These are phyloP conservation scores for Triangularia verruculosa DNA, from an alignment of 2,329 filamentous ascomycete genomes.

Conservation along the genomic window DNA sequence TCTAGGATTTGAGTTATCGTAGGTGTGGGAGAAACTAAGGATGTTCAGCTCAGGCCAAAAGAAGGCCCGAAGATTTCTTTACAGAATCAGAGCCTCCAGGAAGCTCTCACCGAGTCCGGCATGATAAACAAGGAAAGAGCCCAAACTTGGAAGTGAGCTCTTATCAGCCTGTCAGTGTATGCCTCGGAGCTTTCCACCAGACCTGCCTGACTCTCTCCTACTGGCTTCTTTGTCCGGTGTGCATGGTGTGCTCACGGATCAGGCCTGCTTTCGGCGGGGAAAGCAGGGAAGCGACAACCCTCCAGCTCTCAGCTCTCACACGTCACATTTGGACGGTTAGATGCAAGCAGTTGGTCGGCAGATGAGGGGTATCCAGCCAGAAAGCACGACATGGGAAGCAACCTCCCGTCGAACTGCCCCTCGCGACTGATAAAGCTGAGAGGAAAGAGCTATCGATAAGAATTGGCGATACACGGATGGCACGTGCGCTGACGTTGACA, in stretches of 20 bases:
- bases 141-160: neutral
- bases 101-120: neutral
- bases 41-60: neutral
- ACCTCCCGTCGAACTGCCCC: neutral
- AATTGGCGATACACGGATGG: neutral
- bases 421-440: neutral
- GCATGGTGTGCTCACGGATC: neutral
- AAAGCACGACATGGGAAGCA: constrained; percentile 6
- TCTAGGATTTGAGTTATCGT: neutral
- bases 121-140: neutral
- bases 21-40: neutral
- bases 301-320: neutral
- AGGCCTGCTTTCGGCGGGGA: constrained; percentile 2
- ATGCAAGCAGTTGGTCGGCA: neutral
- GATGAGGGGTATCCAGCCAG: constrained; percentile 8
- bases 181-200: neutral
- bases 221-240: neutral
- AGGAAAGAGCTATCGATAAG: neutral
- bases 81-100: neutral
- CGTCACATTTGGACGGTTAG: too few relatives aligned
- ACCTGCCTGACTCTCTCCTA: neutral
- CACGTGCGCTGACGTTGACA: neutral
- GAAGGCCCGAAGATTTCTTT: neutral
- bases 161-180: neutral
- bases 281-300: neutral